Base-by-base conservation (phyloP, 1,284 basidiomycete species). In the Coniferiporia weirii region DNA sequence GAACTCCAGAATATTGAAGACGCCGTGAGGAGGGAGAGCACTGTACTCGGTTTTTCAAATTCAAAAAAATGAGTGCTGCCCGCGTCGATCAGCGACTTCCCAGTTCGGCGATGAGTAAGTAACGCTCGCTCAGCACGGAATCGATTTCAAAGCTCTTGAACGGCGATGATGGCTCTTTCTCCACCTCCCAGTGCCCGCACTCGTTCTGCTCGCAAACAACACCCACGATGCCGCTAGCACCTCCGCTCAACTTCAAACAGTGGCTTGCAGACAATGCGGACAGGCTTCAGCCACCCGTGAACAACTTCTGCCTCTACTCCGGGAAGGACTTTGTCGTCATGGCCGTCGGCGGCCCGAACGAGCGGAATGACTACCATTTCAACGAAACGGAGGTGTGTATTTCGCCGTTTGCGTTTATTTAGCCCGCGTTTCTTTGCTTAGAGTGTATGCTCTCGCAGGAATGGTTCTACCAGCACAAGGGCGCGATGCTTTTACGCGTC, bases 391-490 rank as follows among this genome's bases (percentile, higher is more conserved):
- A 97, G 79, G 89, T 81, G 34, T 46, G 38, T 45, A 13, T 43
- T 15, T 36, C 9, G 4, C 19, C 4, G 52, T 15, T 34, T 13
- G 32, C 38, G 10, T 27, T n/a, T n/a, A n/a, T n/a, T n/a, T n/a
- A n/a, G n/a, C n/a, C n/a, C n/a, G n/a, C n/a, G n/a, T n/a, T n/a
- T n/a, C n/a, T 7, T 38, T 13, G 40, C 49, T 38, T 19, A 48
- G 34, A 8, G n/a, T 40, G 22, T n/a, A 27, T 13, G 22, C 17
- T 59, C n/a, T n/a, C 4, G 4, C 19, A 91, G 87, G 95, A 97
- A 75, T 97, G 93, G 93, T 97, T 97, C 71, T 96, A 94, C 73
- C 95, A 98, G 71, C 81, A 95, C 76, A 92, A 94, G 71, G 93
- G 93, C 1, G 84, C 81, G 1, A 97, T 98, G 92, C 75, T 93